Evolutionary conservation across 2,329 filamentous ascomycete species (phyloP).

Genomic region (Colletotrichum tamarilloi): DNA sequence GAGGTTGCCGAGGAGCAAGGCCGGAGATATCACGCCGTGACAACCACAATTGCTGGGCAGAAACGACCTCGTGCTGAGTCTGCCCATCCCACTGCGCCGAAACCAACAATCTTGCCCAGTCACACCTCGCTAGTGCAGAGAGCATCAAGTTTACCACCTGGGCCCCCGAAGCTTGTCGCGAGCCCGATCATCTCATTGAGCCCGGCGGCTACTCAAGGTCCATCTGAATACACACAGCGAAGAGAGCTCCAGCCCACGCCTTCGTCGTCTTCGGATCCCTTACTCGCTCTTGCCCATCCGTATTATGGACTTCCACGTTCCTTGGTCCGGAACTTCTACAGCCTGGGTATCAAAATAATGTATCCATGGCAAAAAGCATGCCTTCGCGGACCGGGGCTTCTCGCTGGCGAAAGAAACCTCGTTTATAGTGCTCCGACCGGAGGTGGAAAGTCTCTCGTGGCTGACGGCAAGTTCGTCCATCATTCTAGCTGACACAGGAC

Average conservation of each 20-base stretch:
- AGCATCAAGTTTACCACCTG: constrained; percentile 45
- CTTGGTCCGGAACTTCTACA: constrained; percentile 72
- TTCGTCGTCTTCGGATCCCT: constrained; percentile 60
- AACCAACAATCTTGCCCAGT: constrained; percentile 10
- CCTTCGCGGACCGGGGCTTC: constrained; percentile 73
- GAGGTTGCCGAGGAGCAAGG: constrained; percentile 55
- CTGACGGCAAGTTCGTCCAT: constrained; percentile 56
- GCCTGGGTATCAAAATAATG: constrained; percentile 76
- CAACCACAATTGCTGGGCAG: constrained; percentile 55
- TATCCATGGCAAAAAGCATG: constrained; percentile 86
- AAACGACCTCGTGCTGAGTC: constrained; percentile 52
- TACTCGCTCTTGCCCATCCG: constrained; percentile 71
- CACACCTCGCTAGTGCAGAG: constrained; percentile 46
- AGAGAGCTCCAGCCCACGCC: constrained; percentile 64
- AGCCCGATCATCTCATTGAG: constrained; percentile 58
- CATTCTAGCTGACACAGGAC: neutral
- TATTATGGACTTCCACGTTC: constrained; percentile 70
- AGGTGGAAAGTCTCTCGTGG: constrained; percentile 81
- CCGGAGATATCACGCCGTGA: constrained; percentile 51
- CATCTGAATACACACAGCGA: constrained; percentile 69
- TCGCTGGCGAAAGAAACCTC: constrained; percentile 74
- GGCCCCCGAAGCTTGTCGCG: constrained; percentile 48
- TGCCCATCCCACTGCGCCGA: constrained; percentile 10
- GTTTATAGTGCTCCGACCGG: constrained; percentile 86
- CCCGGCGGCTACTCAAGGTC: constrained; percentile 35